Evolutionary conservation across 1,139 yeast species (phyloP).

Genomic region (Suzukiozyma palmioleophila): DNA sequence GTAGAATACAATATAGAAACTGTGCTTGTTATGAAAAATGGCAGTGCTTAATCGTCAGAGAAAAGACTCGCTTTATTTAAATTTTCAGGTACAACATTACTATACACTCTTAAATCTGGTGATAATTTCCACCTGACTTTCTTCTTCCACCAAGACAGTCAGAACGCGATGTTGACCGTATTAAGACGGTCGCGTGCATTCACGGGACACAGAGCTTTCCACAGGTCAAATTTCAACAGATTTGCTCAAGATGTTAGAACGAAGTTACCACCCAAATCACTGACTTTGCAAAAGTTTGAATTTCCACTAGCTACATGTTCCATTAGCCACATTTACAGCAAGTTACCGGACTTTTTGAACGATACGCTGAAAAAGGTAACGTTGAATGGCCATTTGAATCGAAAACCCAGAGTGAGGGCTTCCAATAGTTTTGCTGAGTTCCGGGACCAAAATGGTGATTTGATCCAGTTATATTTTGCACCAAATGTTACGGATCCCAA

Average conservation of each 20-base stretch:
- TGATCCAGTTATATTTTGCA: constrained; percentile 55
- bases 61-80: neutral
- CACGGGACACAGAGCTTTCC: neutral
- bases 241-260: constrained; percentile 1
- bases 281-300: constrained; percentile 29
- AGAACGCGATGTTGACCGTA: neutral
- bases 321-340: constrained; percentile 15
- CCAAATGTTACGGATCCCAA: constrained; percentile 38
- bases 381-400: constrained; percentile 78
- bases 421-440: constrained; percentile 62
- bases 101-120: neutral
- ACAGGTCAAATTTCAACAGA: neutral
- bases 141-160: too few species aligned
- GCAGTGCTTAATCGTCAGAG: neutral
- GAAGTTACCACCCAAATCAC: constrained; percentile 19
- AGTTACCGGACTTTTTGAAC: constrained; percentile 12
- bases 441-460: constrained; percentile 67
- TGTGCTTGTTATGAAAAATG: too few species aligned
- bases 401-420: constrained; percentile 53
- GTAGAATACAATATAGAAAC: too few species aligned
- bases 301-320: constrained; percentile 38
- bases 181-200: neutral
- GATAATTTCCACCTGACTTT: neutral
- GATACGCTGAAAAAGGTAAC: constrained; percentile 19
- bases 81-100: neutral